Percentiles rank a stretch among this genome's conserved stretches.
Conservation (phyloP, 2,329 filamentous ascomycete species). For the Pseudocercospora cruenta region DNA sequence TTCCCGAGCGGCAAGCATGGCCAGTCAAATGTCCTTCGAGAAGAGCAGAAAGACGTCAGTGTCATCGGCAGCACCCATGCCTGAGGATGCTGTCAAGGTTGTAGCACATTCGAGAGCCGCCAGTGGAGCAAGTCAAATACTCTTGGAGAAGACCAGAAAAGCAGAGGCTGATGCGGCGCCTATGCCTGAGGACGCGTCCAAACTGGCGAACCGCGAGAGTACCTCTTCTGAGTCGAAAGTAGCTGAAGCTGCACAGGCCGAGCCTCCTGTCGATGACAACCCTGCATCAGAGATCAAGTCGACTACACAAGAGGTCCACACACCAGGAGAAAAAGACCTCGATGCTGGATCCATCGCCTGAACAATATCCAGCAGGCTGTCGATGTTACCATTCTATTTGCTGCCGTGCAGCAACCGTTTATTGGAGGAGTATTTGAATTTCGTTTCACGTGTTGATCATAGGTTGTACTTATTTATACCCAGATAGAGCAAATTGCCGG, state of each 20-base stretch:
- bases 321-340: not conserved
- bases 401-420: not conserved
- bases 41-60: not conserved
- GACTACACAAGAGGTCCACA: not conserved
- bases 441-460: not conserved
- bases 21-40: constrained; percentile 2
- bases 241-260: not conserved
- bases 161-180: not conserved
- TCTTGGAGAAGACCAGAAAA: not conserved
- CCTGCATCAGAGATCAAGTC: not conserved
- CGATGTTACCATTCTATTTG: not conserved
- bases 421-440: not conserved
- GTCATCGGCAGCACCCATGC: not conserved
- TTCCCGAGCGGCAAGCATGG: constrained; percentile 17
- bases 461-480: not conserved
- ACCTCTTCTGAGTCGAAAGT: no score
- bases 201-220: not conserved
- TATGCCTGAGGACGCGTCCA: not conserved
- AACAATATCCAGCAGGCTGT: not conserved
- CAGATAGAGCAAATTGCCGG: not conserved
- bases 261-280: not conserved
- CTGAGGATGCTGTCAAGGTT: not conserved
- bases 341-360: constrained; percentile 2
- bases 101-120: not conserved
- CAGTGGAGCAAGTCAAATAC: constrained; percentile 2